Base-by-base conservation (phyloP, 1,139 yeast species). In the Meyerozyma guilliermondii region DNA sequence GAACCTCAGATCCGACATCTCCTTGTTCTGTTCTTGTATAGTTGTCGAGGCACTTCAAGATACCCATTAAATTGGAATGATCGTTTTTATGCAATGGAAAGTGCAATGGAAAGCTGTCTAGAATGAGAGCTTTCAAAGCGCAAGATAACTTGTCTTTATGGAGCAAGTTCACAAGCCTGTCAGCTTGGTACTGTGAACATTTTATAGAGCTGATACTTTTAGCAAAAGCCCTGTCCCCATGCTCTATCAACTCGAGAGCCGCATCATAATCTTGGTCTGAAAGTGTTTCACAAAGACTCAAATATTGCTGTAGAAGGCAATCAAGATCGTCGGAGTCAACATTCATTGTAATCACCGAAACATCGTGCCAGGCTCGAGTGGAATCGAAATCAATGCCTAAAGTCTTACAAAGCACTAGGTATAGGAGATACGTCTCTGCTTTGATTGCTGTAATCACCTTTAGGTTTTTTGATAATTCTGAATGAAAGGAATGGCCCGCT, bases 1-100 rank as follows among this genome's bases (percentile, higher is more conserved):
- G 68, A 1, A 88, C 76, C 56, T 81, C 76, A 31, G 88, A 78
- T 2, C 97, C 97, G 11, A 83, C 87, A 59, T 84, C 92, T 14
- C 92, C 92, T 56, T 80, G 85, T 41, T 77, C 78, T 0, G 88
- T 81, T 3, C 73, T 63, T 0, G 89, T 80, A 52, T 83, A 83
- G 50, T 84, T 91, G 49, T 81, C 80, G 7, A 33, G 24, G 14
- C 36, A 33, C 8, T 10, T 17, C 5, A 33, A 5, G 6, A 33
- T 16, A 9, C 23, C 13, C 23, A 18, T 18, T 33, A 33, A 33
- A 3, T 5, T 8, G 14, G 13, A 13, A 20, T 33, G 10, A 18
- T 33, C 24, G 23, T 20, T n/a, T 5, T 11, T 10, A 7, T 33
- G 13, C 11, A 33, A 10, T 10, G 36, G 36, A 18, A 33, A 33